A percentile compares a stretch with the other conserved stretches of the same genome.
Evolutionary conservation across 768 basidiomycete species (phyloP).

Genomic region (Podaxis sp.): DNA sequence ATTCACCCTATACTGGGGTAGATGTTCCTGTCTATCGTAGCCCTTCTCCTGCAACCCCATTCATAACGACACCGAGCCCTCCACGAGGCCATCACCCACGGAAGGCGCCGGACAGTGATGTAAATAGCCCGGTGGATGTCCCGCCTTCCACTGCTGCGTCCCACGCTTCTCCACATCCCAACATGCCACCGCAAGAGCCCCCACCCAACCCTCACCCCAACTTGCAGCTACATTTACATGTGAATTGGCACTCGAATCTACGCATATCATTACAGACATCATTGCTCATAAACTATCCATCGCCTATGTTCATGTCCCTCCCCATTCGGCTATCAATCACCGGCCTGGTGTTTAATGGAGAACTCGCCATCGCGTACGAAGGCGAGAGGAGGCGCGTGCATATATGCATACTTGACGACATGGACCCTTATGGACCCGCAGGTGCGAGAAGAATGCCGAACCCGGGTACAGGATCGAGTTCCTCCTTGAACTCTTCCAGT

Average conservation of each 20-base stretch:
- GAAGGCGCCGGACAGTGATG: conserved; percentile 9
- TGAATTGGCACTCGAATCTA: conserved; percentile 86
- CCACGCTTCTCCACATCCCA: conserved; percentile 13
- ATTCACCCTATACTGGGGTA: conserved; percentile 19
- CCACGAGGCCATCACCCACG: conserved; percentile 1
- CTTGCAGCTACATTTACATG: conserved; percentile 83
- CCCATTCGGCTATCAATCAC: conserved; percentile 94
- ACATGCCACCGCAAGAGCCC: conserved; percentile 23
- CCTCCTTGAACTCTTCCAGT: conserved; percentile 18
- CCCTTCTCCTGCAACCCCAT: conserved; percentile 33
- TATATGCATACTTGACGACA: conserved; percentile 84
- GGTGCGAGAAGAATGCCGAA: conserved; percentile 36
- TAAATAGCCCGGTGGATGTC: conserved; percentile 16
- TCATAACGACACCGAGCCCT: conserved; percentile 20
- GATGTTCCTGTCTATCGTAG: conserved; percentile 30
- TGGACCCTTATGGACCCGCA: conserved; percentile 84
- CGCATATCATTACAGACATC: conserved; percentile 89
- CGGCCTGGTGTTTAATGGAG: conserved; percentile 82
- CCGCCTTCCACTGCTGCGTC: conserved; percentile 22
- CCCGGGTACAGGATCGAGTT: not conserved
- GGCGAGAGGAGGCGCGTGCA: conserved; percentile 80
- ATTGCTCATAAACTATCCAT: conserved; percentile 95
- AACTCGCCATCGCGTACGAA: conserved; percentile 90
- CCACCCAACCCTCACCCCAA: conserved; percentile 52
- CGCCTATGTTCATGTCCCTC: conserved; percentile 93